Evolutionary conservation across 2,329 filamentous ascomycete species (phyloP).

Genomic region (Emericellopsis cladophorae): DNA sequence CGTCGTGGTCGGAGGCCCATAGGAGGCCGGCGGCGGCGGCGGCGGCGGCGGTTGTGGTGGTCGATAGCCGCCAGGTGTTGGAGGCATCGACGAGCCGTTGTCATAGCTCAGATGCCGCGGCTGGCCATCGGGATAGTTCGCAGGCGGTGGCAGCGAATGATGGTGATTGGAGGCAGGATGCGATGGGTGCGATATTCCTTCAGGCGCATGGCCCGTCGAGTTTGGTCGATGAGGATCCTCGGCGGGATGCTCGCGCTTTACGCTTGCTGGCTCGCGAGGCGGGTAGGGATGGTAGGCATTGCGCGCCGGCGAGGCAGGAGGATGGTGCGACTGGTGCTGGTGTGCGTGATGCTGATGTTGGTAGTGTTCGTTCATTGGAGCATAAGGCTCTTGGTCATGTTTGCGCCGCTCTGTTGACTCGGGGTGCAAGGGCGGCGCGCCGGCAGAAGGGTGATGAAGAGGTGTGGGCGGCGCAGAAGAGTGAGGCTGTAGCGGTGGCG

Average conservation of each 20-base stretch:
- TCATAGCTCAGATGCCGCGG: conserved; percentile 43
- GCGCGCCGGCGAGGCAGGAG: conserved; percentile 28
- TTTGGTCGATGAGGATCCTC: conserved; percentile 40
- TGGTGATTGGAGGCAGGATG: conserved; percentile 18
- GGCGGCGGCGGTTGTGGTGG: conserved; percentile 23
- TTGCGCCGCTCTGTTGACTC: conserved; percentile 38
- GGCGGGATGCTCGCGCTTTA: conserved; percentile 42
- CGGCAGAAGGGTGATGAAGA: conserved; percentile 6
- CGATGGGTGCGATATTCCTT: conserved; percentile 16
- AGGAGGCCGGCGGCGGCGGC: conserved; percentile 16
- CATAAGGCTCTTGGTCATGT: conserved; percentile 42
- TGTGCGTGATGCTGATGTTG: conserved; percentile 14
- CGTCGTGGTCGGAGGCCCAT: conserved; percentile 14
- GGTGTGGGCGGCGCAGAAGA: conserved; percentile 14
- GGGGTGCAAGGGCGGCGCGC: conserved; percentile 17
- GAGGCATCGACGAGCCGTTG: conserved; percentile 29
- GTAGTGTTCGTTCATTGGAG: conserved; percentile 41
- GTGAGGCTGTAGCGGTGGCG: conserved; percentile 18
- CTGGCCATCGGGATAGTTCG: conserved; percentile 29
- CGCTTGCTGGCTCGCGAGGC: conserved; percentile 32
- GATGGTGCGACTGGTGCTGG: conserved; percentile 7
- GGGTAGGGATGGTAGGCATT: conserved; percentile 29
- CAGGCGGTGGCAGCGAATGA: conserved; percentile 14
- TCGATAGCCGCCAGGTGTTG: conserved; percentile 29
- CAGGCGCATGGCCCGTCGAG: conserved; percentile 33